A percentile compares a stretch with the other conserved stretches of the same genome.
Evolutionary conservation across 106 monocot genomes (phyloP).

Genomic region (Allium fistulosum): DNA sequence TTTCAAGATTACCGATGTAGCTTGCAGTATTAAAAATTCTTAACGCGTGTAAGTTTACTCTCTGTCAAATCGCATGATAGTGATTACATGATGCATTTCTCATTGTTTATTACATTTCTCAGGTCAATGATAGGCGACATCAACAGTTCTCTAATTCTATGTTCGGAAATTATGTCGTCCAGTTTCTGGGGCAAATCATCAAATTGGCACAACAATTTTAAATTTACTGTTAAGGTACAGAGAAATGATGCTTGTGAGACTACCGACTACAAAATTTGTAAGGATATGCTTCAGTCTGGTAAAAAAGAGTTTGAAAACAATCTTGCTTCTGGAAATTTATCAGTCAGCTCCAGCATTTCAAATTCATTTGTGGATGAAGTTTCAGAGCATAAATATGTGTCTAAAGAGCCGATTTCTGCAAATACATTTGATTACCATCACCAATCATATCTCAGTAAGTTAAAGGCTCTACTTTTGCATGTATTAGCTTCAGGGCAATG

Average conservation of each 20-base stretch:
- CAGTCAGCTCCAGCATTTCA: slow-evolving; percentile 3
- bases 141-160: too few species aligned
- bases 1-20: too few species aligned
- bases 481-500: slow-evolving; percentile 30
- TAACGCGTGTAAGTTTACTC: too few species aligned
- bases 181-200: too few species aligned
- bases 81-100: too few species aligned
- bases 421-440: background rate
- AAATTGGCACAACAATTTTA: background rate
- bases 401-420: background rate
- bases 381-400: slow-evolving; percentile 1
- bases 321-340: slow-evolving; percentile 1
- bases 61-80: too few species aligned
- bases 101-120: too few species aligned
- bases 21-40: too few species aligned
- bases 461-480: slow-evolving; percentile 26
- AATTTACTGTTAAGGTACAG: slow-evolving; percentile 8
- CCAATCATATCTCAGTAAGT: slow-evolving; percentile 17
- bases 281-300: slow-evolving; percentile 10
- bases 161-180: too few species aligned
- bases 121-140: too few species aligned
- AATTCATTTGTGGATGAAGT: background rate
- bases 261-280: slow-evolving; percentile 10
- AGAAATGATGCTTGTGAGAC: slow-evolving; percentile 14
- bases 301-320: slow-evolving; percentile 6